A percentile compares a stretch with the other conserved stretches of the same genome.
Conservation (phyloP, 2,329 filamentous ascomycete species). For the Arthroderma uncinatum region DNA sequence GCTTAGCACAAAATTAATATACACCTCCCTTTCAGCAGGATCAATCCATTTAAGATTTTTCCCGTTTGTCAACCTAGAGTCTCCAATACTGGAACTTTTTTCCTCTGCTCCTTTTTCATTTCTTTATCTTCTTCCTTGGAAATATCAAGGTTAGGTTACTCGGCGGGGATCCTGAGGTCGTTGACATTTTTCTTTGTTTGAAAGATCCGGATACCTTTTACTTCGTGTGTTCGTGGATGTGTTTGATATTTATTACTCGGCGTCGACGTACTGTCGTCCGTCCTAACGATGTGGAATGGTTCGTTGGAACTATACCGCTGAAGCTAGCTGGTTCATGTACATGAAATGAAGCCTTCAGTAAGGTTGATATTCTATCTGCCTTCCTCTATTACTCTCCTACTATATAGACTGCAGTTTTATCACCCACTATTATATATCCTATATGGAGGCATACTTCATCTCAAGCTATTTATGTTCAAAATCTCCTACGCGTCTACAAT, state of each 20-base stretch:
- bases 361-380: not conserved
- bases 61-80: not conserved
- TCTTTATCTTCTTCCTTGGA: not conserved
- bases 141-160: too few species aligned
- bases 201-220: too few species aligned
- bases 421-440: not conserved
- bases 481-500: not conserved
- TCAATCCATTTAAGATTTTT: not conserved
- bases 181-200: too few species aligned
- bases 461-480: not conserved
- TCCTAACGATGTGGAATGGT: not conserved
- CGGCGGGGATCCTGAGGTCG: too few species aligned
- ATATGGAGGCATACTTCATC: not conserved
- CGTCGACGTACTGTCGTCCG: not conserved
- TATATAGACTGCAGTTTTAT: too few species aligned
- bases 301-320: not conserved
- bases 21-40: not conserved
- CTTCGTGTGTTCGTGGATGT: not conserved
- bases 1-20: constrained; percentile 1
- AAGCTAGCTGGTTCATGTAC: not conserved
- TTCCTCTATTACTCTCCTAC: not conserved
- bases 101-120: not conserved
- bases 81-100: not conserved
- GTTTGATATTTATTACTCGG: not conserved
- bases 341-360: not conserved